Evolutionary conservation across 805 yeast species (phyloP), one percentile per base, ranked within the genome.

Genomic region (Metschnikowia arizonensis): DNA sequence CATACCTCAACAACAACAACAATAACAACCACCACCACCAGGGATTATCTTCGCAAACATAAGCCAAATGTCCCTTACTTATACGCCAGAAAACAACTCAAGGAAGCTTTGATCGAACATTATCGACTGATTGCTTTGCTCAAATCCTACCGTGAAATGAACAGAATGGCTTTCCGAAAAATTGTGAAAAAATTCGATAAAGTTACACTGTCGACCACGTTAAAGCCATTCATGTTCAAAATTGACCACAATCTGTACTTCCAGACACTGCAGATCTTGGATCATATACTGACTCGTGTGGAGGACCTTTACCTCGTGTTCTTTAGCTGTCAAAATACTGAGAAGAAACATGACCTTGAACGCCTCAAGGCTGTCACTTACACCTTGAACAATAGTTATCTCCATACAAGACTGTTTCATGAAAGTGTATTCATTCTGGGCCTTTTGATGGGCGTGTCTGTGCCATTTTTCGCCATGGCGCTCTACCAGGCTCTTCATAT

Each of bases 171-270:
- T 0, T 81, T 90, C 57, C 77, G 96, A 42, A 93, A 93, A 58
- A 82, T 93, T 57, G 73, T 88, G 47, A 93, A 93, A 60, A 93
- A 93, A 62, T 90, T 80, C 60, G 99, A 93, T 64, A 93, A 93
- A 58, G 73, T 83, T 4, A 73, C 82, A 2, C 60, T 68, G 10
- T 68, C 78, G 8, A 54, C 68, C 1, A 53, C 74, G 3, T 68
- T 79, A 10, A 61, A 66, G 0, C 50, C 60, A 2, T 88, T 80
- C 58, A 73, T 83, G 80, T 72, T 70, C 17, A 78, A 76, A 44
- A 75, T 86, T 5, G 81, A 82, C 49, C 53, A 59, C 3, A 49
- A 52, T 9, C 62, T 81, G n/a, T 73, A 80, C 54, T 83, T 85
- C 59, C 73, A 77, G 25, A 72, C 80, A 5, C 80, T 87, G 50